phyloP scores from a whole-genome alignment of 768 basidiomycete genomes.

The Amanita rimosa region DNA sequence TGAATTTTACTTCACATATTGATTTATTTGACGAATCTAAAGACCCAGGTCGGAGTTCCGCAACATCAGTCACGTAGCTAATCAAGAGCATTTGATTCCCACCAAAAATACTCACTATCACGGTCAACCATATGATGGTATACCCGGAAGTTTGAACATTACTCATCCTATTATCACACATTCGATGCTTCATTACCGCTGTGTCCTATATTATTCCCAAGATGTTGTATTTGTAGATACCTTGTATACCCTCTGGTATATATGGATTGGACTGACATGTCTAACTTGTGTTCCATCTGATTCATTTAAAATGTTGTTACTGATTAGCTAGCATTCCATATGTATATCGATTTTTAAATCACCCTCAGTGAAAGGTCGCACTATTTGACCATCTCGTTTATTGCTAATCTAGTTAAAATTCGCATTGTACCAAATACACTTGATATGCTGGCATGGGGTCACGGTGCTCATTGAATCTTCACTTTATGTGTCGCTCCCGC shows the following conservation, averaged over 20 bases:
- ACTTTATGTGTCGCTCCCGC: constrained; percentile 22
- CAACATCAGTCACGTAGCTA: not conserved
- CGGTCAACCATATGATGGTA: not conserved
- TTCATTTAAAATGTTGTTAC: not conserved
- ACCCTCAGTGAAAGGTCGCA: not conserved
- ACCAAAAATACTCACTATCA: not conserved
- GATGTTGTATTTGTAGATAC: constrained; percentile 7
- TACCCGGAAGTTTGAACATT: not conserved
- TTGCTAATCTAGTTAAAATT: too few relatives aligned
- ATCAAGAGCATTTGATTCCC: too few relatives aligned
- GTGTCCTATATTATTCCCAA: not conserved
- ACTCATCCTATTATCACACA: not conserved
- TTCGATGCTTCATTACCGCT: not conserved
- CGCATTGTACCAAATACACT: too few relatives aligned
- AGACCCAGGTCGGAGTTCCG: not conserved
- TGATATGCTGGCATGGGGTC: too few relatives aligned
- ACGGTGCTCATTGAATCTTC: constrained; percentile 15
- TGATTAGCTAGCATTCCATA: not conserved
- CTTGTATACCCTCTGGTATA: not conserved
- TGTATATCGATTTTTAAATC: not conserved
- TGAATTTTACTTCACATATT: constrained; percentile 34
- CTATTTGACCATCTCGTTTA: too few relatives aligned
- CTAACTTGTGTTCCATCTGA: not conserved
- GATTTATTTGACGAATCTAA: constrained; percentile 19
- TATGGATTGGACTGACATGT: not conserved